Evolutionary conservation across 306 rosid genomes (phyloP).

Genomic region (Acacia melanoxylon): DNA sequence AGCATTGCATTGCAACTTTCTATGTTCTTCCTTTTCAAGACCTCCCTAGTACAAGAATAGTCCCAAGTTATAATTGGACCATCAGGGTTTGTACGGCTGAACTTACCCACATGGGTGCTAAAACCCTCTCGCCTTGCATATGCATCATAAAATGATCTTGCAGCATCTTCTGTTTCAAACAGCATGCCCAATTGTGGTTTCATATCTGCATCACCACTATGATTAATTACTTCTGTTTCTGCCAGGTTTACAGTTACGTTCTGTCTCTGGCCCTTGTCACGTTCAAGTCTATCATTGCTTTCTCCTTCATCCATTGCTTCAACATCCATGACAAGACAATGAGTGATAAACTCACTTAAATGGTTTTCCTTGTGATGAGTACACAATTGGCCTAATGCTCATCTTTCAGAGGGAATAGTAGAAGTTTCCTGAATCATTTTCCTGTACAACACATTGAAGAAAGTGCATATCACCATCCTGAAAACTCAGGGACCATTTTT

Average conservation of each 20-base stretch:
- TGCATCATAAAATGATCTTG: slow-evolving; percentile 61
- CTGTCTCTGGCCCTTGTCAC: slow-evolving; percentile 32
- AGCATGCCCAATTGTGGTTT: slow-evolving; percentile 69
- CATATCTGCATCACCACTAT: slow-evolving; percentile 42
- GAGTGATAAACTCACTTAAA: slow-evolving; percentile 8
- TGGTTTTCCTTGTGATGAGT: slow-evolving; percentile 36
- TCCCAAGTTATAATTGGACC: slow-evolving; percentile 83
- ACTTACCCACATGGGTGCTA: slow-evolving; percentile 69
- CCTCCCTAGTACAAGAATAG: slow-evolving; percentile 71
- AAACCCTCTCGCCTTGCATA: slow-evolving; percentile 64
- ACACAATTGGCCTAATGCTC: slow-evolving; percentile 28
- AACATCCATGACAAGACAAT: slow-evolving; percentile 45
- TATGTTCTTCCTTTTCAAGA: slow-evolving; percentile 60
- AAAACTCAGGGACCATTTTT: slow-evolving; percentile 8
- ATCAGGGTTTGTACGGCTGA: slow-evolving; percentile 63
- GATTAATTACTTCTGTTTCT: slow-evolving; percentile 43
- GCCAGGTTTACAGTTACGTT: slow-evolving; percentile 30
- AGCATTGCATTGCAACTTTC: slow-evolving; percentile 82
- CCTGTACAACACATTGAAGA: slow-evolving; percentile 26
- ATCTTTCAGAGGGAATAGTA: slow-evolving; percentile 27
- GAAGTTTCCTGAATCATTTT: slow-evolving; percentile 25
- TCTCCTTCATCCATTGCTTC: slow-evolving; percentile 49
- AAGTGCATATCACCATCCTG: neutral
- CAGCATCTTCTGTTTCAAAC: slow-evolving; percentile 70
- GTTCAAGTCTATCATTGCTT: slow-evolving; percentile 36